These are phyloP conservation scores for Phytophthora multivora DNA, from an alignment of 352 stramenopile genomes.

Conservation along the genomic window DNA sequence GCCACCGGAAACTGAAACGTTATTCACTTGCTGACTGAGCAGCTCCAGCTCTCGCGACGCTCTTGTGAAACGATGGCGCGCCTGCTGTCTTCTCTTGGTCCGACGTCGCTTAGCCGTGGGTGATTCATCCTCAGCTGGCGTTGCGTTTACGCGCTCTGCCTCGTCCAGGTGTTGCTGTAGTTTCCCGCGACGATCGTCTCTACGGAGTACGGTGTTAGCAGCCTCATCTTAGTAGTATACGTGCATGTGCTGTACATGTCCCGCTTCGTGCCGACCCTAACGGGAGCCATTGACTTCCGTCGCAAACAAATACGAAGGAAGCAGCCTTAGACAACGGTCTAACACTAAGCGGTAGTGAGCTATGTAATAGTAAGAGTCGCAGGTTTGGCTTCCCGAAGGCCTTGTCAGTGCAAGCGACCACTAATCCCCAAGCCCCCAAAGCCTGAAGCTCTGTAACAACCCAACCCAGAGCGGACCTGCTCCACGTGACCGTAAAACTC, in stretches of 20 bases:
- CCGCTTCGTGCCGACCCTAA: not conserved
- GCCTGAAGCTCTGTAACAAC: too few species aligned
- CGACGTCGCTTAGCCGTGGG: not conserved
- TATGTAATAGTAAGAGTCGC: too few species aligned
- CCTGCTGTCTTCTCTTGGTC: not conserved
- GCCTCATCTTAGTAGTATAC: not conserved
- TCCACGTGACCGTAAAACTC: too few species aligned
- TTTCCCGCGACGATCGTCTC: not conserved
- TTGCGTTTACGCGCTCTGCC: not conserved
- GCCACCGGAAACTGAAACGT: not conserved
- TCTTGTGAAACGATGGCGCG: not conserved
- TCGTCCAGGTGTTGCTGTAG: not conserved
- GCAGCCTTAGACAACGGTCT: not conserved
- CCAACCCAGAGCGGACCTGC: too few species aligned
- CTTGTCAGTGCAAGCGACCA: too few species aligned
- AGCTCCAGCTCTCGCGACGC: not conserved
- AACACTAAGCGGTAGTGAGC: too few species aligned
- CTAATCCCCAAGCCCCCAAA: too few species aligned
- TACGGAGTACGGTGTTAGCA: not conserved
- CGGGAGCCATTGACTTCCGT: not conserved
- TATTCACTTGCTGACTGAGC: not conserved
- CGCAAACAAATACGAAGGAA: not conserved
- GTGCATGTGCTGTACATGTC: not conserved
- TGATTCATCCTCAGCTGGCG: not conserved
- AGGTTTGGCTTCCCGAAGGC: too few species aligned